phyloP scores from a whole-genome alignment of 257 asterid species.

The Plantago ovata region DNA sequence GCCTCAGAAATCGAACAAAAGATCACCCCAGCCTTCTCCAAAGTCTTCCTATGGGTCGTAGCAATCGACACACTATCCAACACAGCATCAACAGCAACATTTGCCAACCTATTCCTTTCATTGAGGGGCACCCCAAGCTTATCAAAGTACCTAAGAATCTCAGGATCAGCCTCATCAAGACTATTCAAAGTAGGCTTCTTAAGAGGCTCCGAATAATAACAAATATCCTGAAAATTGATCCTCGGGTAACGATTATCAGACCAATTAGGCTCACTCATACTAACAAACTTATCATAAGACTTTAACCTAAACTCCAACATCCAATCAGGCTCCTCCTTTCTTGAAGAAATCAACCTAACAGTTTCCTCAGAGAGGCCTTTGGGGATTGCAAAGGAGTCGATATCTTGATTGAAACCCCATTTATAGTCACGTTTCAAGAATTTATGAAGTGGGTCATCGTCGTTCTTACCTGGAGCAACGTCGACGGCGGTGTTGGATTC shows the following conservation, averaged over 20 bases:
- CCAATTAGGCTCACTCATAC: constrained; percentile 86
- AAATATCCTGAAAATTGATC: constrained; percentile 66
- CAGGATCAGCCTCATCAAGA: constrained; percentile 92
- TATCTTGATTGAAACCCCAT: constrained; percentile 83
- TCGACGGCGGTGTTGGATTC: constrained; percentile 49
- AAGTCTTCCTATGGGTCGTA: constrained; percentile 79
- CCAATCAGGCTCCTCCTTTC: constrained; percentile 80
- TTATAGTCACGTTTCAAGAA: constrained; percentile 78
- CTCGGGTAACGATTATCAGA: constrained; percentile 76
- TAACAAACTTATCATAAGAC: constrained; percentile 60
- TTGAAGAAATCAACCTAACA: constrained; percentile 66
- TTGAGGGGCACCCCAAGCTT: constrained; percentile 84
- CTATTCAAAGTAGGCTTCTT: constrained; percentile 78
- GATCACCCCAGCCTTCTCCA: constrained; percentile 82
- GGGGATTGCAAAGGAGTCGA: constrained; percentile 81
- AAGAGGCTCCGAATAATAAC: constrained; percentile 89
- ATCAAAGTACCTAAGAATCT: constrained; percentile 74
- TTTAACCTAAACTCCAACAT: constrained; percentile 81
- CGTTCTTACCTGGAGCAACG: constrained; percentile 55
- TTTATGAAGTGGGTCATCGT: constrained; percentile 62
- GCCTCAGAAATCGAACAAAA: constrained; percentile 98
- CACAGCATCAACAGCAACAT: constrained; percentile 95
- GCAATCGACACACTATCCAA: constrained; percentile 94
- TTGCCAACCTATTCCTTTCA: constrained; percentile 82
- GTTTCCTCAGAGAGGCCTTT: constrained; percentile 85